These are phyloP conservation scores for Ciborinia camelliae DNA, from an alignment of 2,329 filamentous ascomycete species.

Conservation along the genomic window DNA sequence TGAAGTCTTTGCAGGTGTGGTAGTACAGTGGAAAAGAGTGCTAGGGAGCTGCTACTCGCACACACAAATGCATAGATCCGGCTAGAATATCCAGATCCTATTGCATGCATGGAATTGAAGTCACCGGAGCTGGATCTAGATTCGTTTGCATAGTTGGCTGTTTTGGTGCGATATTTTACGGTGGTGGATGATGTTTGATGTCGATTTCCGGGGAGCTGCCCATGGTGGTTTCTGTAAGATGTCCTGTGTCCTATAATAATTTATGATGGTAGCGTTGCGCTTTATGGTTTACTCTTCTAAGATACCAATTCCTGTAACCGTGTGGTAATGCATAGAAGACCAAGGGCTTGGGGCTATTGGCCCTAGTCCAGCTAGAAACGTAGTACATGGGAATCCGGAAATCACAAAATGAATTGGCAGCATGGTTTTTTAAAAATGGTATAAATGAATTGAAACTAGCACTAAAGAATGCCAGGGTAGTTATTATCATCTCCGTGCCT, in stretches of 20 bases:
- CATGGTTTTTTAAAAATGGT: background rate
- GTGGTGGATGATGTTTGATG: background rate
- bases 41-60: background rate
- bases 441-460: constrained; percentile 17
- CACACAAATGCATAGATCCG: constrained; percentile 14
- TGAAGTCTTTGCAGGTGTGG: constrained; percentile 1
- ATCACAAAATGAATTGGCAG: background rate
- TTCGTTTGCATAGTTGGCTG: constrained; percentile 6
- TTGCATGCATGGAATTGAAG: constrained; percentile 15
- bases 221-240: background rate
- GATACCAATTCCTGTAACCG: background rate
- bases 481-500: constrained; percentile 10
- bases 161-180: background rate
- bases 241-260: background rate
- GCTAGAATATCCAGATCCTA: constrained; percentile 8
- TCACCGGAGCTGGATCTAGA: constrained; percentile 16
- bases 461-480: constrained; percentile 9
- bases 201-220: background rate
- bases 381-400: background rate
- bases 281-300: background rate
- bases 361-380: background rate
- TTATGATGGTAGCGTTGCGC: background rate
- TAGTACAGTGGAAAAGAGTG: background rate
- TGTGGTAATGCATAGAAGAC: background rate
- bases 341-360: background rate